Conservation (phyloP, 371 early-diverging fungal species). For the Massospora cicadina region DNA sequence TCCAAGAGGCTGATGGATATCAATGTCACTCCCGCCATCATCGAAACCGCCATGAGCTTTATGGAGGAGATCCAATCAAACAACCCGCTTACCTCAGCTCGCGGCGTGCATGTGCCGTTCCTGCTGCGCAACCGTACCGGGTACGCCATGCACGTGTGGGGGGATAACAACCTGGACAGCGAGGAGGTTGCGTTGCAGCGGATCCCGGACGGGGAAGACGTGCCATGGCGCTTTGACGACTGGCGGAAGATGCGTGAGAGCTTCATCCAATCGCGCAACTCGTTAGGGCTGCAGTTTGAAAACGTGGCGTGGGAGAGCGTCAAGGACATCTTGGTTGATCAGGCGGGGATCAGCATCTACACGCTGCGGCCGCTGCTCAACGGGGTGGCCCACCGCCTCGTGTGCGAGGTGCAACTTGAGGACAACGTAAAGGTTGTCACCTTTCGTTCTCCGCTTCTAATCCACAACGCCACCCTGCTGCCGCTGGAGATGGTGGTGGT, state of each 20-base stretch:
- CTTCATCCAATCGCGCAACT: constrained; percentile 32
- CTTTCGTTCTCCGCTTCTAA: constrained; percentile 63
- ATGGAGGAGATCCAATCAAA: constrained; percentile 12
- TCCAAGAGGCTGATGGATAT: constrained; percentile 49
- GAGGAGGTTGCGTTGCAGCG: constrained; percentile 41
- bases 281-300: constrained; percentile 65
- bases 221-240: constrained; percentile 90
- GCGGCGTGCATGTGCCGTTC: constrained; percentile 46
- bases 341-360: constrained; percentile 62
- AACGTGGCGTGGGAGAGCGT: constrained; percentile 81
- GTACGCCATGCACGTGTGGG: constrained; percentile 73
- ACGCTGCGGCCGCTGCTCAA: constrained; percentile 59
- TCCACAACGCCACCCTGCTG: constrained; percentile 62
- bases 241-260: constrained; percentile 84
- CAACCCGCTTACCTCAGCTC: constrained; percentile 10
- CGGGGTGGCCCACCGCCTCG: constrained; percentile 59
- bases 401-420: constrained; percentile 67
- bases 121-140: constrained; percentile 77
- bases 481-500: constrained; percentile 65
- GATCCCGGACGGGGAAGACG: constrained; percentile 46
- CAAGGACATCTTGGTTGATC: constrained; percentile 69
- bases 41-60: constrained; percentile 45
- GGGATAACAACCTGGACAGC: constrained; percentile 22
- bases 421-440: constrained; percentile 83
- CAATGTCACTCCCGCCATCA: constrained; percentile 57